Evolutionary conservation across 257 asterid species (phyloP).

Genomic region (Solanum dulcamara): DNA sequence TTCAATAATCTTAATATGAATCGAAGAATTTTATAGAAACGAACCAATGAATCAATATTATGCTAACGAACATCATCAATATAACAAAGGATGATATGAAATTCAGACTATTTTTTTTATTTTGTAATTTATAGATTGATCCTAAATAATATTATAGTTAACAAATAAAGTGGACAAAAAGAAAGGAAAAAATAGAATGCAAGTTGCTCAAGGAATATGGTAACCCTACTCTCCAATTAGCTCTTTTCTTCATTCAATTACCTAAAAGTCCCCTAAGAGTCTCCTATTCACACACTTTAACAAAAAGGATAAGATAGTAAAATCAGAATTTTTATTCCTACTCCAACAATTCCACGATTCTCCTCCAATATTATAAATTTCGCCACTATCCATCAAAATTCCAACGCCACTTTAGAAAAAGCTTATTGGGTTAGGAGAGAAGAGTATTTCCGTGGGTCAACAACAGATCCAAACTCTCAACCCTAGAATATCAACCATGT

Average conservation of each 20-base stretch:
- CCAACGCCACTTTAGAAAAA: neutral
- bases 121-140: neutral
- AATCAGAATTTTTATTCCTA: neutral
- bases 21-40: neutral
- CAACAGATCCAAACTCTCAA: neutral
- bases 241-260: neutral
- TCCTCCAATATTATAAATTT: neutral
- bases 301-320: neutral
- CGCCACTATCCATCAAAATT: neutral
- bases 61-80: neutral
- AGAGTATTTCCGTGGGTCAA: neutral
- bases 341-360: neutral
- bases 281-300: neutral
- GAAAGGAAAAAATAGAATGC: neutral
- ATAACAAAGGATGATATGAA: neutral
- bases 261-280: neutral
- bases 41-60: neutral
- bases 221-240: neutral
- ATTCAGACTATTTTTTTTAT: neutral
- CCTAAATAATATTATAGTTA: neutral
- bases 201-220: neutral
- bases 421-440: neutral
- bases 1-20: neutral
- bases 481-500: neutral
- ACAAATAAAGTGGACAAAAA: neutral